phyloP scores from a whole-genome alignment of 2,329 filamentous ascomycete species.

The Sphaerostilbella broomeana region DNA sequence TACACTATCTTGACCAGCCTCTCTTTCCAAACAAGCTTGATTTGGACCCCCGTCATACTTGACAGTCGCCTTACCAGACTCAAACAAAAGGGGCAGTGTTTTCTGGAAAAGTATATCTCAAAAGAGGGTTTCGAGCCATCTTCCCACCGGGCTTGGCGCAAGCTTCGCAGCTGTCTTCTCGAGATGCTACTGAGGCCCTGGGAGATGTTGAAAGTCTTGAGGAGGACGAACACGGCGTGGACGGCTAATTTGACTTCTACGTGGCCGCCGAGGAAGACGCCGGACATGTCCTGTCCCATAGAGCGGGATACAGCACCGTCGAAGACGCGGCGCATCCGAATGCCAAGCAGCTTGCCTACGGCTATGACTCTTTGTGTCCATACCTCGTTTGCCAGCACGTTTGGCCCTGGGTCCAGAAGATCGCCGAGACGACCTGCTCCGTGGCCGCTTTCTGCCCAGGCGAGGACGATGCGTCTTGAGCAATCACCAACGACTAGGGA shows the following conservation, averaged over 20 bases:
- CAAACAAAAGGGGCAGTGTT: constrained; percentile 25
- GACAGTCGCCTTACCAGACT: constrained; percentile 21
- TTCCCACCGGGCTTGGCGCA: constrained; percentile 20
- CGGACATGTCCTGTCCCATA: constrained; percentile 11
- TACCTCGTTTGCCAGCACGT: constrained; percentile 23
- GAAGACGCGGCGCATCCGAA: constrained; percentile 25
- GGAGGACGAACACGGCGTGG: constrained; percentile 24
- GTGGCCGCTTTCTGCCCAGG: constrained; percentile 30
- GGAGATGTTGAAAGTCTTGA: constrained; percentile 22
- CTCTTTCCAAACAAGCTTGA: constrained; percentile 24
- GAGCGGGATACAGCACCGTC: constrained; percentile 16
- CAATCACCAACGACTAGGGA: constrained; percentile 15
- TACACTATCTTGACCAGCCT: constrained; percentile 25
- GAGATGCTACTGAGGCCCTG: constrained; percentile 19
- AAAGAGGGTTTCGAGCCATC: constrained; percentile 24
- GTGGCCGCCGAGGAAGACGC: constrained; percentile 29
- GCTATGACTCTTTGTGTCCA: constrained; percentile 27
- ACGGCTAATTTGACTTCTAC: constrained; percentile 36
- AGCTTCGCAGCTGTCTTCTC: constrained; percentile 16
- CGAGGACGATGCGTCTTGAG: constrained; percentile 22
- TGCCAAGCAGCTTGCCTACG: constrained; percentile 23
- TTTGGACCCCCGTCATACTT: constrained; percentile 21
- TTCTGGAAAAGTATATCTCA: constrained; percentile 31
- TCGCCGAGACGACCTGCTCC: constrained; percentile 24
- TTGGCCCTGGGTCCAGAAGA: constrained; percentile 19